Conservation (phyloP, 805 yeast species). For the Hanseniaspora valbyensis region DNA sequence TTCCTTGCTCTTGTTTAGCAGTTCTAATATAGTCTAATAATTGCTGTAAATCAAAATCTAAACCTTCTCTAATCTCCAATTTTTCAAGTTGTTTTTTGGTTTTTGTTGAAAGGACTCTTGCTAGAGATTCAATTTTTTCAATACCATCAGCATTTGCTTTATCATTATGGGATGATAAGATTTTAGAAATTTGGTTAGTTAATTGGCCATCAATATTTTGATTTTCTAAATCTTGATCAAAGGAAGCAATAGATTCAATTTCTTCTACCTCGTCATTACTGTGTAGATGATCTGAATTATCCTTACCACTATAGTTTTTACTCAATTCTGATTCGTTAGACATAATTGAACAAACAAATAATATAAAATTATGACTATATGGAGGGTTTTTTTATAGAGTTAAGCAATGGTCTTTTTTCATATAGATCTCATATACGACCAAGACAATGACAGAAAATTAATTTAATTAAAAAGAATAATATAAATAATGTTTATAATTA, state of each 20-base stretch:
- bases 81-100: slow-evolving; percentile 36
- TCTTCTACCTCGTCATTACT: background rate
- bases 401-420: no score
- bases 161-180: slow-evolving; percentile 26
- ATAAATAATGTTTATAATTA: no score
- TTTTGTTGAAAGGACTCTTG: slow-evolving; percentile 40
- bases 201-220: slow-evolving; percentile 23
- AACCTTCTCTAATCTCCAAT: slow-evolving; percentile 34
- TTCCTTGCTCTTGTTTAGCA: slow-evolving; percentile 35
- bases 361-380: no score
- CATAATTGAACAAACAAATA: background rate
- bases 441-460: no score
- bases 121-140: slow-evolving; percentile 36
- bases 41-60: slow-evolving; percentile 38
- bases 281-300: background rate
- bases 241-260: slow-evolving; percentile 3
- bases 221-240: slow-evolving; percentile 20
- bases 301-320: background rate
- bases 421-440: no score
- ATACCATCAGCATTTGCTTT: slow-evolving; percentile 21
- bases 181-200: slow-evolving; percentile 26
- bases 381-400: no score
- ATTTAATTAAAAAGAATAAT: no score
- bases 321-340: background rate
- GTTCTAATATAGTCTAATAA: slow-evolving; percentile 33